Conservation (phyloP, 495 filamentous ascomycete genomes). For the Lasiosphaeris hirsuta region DNA sequence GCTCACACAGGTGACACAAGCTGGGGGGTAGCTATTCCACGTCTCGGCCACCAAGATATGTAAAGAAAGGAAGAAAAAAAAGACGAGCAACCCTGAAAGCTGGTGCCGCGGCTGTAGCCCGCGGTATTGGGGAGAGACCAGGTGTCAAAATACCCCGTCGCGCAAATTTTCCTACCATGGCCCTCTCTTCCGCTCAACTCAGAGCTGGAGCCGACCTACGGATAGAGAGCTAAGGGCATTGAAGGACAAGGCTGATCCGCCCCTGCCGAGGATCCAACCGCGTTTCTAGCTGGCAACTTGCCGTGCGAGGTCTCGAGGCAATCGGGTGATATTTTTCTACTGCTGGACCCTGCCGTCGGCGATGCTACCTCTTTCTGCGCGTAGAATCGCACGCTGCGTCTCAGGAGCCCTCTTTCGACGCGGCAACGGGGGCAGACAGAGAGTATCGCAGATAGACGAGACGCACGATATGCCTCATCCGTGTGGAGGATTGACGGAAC, state of each 20-base stretch:
- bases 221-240: not conserved
- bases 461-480: constrained; percentile 19
- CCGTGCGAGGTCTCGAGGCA: not conserved
- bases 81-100: not conserved
- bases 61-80: not conserved
- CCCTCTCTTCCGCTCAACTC: not conserved
- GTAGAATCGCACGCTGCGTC: not conserved
- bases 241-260: not conserved
- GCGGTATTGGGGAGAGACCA: not conserved
- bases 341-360: not conserved
- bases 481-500: constrained; percentile 15
- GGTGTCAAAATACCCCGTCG: not conserved
- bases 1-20: not conserved
- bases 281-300: not conserved
- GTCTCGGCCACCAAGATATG: not conserved
- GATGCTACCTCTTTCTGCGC: not conserved
- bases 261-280: not conserved
- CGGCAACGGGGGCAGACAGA: not conserved
- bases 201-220: too few species aligned
- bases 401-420: constrained; percentile 9
- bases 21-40: not conserved
- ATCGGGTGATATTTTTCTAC: not conserved
- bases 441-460: constrained; percentile 22
- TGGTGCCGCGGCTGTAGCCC: too few species aligned
- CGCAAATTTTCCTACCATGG: not conserved